Evolutionary conservation across 495 filamentous ascomycete species (phyloP).

Genomic region (Cenococcum geophilum): DNA sequence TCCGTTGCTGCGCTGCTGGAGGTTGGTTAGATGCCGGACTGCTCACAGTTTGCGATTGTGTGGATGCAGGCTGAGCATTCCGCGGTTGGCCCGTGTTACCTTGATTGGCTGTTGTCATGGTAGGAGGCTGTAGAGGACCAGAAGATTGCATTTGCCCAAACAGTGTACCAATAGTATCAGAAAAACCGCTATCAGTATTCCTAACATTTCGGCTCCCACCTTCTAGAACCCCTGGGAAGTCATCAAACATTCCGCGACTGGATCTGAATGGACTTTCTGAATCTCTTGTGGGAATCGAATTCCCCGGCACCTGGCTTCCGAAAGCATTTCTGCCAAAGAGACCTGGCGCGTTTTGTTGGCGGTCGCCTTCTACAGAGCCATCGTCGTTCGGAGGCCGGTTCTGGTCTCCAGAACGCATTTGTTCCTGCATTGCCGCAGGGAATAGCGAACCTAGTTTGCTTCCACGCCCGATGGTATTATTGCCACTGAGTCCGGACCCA

Average conservation of each 20-base stretch:
- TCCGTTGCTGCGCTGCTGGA: slow-evolving; percentile 66
- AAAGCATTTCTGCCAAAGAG: slow-evolving; percentile 44
- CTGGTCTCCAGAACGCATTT: slow-evolving; percentile 55
- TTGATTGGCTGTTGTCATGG: slow-evolving; percentile 13
- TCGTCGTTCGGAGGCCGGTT: slow-evolving; percentile 51
- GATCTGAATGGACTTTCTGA: slow-evolving; percentile 58
- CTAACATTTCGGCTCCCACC: slow-evolving; percentile 15
- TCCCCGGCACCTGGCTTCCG: slow-evolving; percentile 50
- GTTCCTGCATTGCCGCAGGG: slow-evolving; percentile 80
- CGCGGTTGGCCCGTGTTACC: slow-evolving; percentile 11
- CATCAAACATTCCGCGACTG: slow-evolving; percentile 51
- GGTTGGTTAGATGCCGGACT: slow-evolving; percentile 49
- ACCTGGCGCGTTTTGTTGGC: slow-evolving; percentile 33
- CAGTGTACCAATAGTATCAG: slow-evolving; percentile 14
- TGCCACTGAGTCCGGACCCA: slow-evolving; percentile 50
- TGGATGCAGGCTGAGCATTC: slow-evolving; percentile 21
- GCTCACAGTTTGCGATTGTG: slow-evolving; percentile 28
- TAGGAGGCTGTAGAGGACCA: slow-evolving; percentile 15
- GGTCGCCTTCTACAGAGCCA: slow-evolving; percentile 18
- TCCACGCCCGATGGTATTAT: slow-evolving; percentile 57
- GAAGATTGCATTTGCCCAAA: slow-evolving; percentile 23
- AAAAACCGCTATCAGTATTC: slow-evolving; percentile 3
- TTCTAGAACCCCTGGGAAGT: slow-evolving; percentile 47
- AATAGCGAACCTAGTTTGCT: slow-evolving; percentile 87
- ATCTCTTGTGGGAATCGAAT: slow-evolving; percentile 46